A percentile compares a stretch with the other conserved stretches of the same genome.
phyloP scores from a whole-genome alignment of 2,329 filamentous ascomycete species.

The Talaromyces sp. region DNA sequence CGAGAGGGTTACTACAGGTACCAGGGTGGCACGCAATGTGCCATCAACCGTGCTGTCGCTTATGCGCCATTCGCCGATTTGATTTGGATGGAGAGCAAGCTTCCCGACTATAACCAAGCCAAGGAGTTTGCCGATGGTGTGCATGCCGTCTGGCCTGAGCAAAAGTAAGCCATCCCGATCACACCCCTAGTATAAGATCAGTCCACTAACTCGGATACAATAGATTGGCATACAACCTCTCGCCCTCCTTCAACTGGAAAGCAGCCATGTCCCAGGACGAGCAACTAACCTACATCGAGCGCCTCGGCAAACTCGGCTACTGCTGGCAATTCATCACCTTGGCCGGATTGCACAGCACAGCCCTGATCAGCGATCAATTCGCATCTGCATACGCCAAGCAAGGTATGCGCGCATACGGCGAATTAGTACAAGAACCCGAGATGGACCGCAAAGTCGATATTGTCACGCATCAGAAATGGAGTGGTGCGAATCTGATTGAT shows the following conservation, averaged over 20 bases:
- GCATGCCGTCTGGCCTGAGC: slow-evolving; percentile 90
- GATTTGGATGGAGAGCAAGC: slow-evolving; percentile 99
- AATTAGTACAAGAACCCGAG: slow-evolving; percentile 96
- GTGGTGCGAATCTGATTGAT: slow-evolving; percentile 89
- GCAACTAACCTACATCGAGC: slow-evolving; percentile 95
- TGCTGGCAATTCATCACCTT: slow-evolving; percentile 99
- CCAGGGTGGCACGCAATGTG: slow-evolving; percentile 85
- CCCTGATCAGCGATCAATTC: slow-evolving; percentile 87
- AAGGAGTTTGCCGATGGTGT: slow-evolving; percentile 91
- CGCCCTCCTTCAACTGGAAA: slow-evolving; percentile 99
- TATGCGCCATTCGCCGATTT: slow-evolving; percentile 92
- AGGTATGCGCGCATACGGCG: slow-evolving; percentile 95
- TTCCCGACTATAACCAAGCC: slow-evolving; percentile 87
- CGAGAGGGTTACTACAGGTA: slow-evolving; percentile 95
- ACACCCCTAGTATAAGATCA: not conserved
- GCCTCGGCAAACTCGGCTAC: slow-evolving; percentile 84
- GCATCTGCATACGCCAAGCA: slow-evolving; percentile 74
- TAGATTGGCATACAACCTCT: slow-evolving; percentile 95
- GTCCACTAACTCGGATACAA: not conserved
- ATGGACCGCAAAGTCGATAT: slow-evolving; percentile 89
- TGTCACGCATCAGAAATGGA: slow-evolving; percentile 99
- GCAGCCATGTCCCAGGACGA: slow-evolving; percentile 86
- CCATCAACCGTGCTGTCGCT: slow-evolving; percentile 83
- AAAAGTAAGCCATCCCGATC: slow-evolving; percentile 69
- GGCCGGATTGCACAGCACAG: slow-evolving; percentile 91